Evolutionary conservation across 495 filamentous ascomycete genomes (phyloP), one percentile per base, ranked within the genome.

Genomic region (Sabuloglossum arenarium): DNA sequence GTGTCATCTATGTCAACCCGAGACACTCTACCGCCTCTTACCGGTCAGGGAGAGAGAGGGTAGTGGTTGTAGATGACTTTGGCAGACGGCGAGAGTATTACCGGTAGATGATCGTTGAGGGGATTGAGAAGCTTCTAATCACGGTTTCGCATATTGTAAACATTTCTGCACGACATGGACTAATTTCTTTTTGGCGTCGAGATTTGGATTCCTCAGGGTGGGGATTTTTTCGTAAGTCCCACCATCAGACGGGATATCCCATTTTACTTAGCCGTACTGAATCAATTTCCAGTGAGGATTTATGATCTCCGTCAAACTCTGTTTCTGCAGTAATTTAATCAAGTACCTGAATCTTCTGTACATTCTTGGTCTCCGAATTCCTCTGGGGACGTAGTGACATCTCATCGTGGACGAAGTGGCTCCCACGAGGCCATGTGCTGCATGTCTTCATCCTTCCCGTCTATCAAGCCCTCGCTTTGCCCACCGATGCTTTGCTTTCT

Each of bases 1-100:
- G 47, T 51, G 47, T 51, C 47, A 51, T 51, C 3, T 51, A 51
- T 11, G 47, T 51, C 25, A 51, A 51, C 28, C 47, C 47, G 25
- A 51, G 47, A 29, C 47, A 51, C 28, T 51, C 47, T 11, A 51
- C 47, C 5, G 47, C 47, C 11, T 51, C 47, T 19, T 51, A 51
- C 28, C 47, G 47, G 47, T 51, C 47, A 51, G 47, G 47, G 21
- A 51, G 47, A 51, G 47, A 51, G 24, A 14, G 47, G 25, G 47
- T 51, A 23, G 47, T 51, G 8, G 47, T 51, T 12, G 47, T 51
- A 30, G 47, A 51, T 19, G 47, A 51, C 16, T 51, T 4, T 19
- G 47, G 47, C 24, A 51, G 24, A 29, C 47, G 47, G 25, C 47
- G 47, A n/a, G 47, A 51, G 16, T 51, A 51, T 29, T 51, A 51